phyloP scores from a whole-genome alignment of 768 basidiomycete species.

The Atractiella rhizophila region DNA sequence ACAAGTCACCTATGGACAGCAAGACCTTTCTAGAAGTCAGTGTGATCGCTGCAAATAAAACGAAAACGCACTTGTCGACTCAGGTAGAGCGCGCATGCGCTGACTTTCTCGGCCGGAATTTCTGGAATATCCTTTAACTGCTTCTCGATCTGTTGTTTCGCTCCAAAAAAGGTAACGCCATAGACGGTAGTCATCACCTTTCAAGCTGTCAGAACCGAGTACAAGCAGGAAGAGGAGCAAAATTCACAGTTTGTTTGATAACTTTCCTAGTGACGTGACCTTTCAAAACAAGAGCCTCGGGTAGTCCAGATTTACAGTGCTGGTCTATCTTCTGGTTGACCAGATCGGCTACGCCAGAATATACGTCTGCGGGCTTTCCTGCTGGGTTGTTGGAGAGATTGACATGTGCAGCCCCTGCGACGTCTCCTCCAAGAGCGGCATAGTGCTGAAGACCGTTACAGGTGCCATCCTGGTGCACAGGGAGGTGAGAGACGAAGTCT shows the following conservation, averaged over 20 bases:
- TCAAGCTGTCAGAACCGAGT: background rate
- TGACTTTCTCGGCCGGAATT: conserved; percentile 45
- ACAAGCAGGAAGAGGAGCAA: background rate
- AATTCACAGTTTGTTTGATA: conserved; percentile 75
- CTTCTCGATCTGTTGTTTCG: conserved; percentile 74
- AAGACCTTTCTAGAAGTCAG: conserved; percentile 30
- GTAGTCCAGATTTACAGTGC: conserved; percentile 32
- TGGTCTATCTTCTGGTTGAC: conserved; percentile 41
- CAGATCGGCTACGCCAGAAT: conserved; percentile 67
- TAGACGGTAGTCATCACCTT: conserved; percentile 98
- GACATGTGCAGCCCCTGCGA: conserved; percentile 65
- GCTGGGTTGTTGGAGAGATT: conserved; percentile 44
- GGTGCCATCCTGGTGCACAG: conserved; percentile 91
- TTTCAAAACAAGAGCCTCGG: conserved; percentile 32
- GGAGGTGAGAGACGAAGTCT: conserved; percentile 40
- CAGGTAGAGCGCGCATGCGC: conserved; percentile 48
- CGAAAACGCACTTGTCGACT: conserved; percentile 36
- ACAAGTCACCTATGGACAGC: conserved; percentile 64
- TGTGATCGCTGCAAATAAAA: background rate
- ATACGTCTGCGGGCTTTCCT: conserved; percentile 79
- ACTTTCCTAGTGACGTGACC: conserved; percentile 76
- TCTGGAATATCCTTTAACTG: conserved; percentile 56
- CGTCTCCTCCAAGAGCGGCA: conserved; percentile 84
- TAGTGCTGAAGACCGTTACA: conserved; percentile 98
- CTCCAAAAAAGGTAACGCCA: conserved; percentile 86